A percentile compares a stretch with the other conserved stretches of the same genome.
These are phyloP conservation scores for Circinella umbellata DNA, from an alignment of 371 early-diverging fungal species.

Conservation along the genomic window DNA sequence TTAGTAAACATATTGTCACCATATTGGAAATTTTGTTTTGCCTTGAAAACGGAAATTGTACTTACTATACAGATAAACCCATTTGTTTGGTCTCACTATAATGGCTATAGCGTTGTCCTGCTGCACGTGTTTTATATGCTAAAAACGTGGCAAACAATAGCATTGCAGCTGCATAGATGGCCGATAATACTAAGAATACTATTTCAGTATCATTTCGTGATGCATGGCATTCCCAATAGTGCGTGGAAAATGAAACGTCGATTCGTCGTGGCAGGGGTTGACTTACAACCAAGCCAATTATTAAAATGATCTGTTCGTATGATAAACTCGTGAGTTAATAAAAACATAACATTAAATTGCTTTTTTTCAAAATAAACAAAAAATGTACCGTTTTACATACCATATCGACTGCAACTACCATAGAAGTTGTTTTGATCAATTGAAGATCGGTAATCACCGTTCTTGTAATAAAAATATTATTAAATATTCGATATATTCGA, in stretches of 20 bases:
- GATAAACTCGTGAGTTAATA: not conserved
- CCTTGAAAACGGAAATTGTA: slow-evolving; percentile 7
- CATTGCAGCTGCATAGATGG: slow-evolving; percentile 45
- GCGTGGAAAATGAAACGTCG: slow-evolving; percentile 40
- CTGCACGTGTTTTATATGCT: slow-evolving; percentile 63
- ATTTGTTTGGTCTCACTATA: slow-evolving; percentile 69
- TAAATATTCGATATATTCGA: slow-evolving; percentile 64
- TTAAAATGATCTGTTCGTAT: slow-evolving; percentile 44
- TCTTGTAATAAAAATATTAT: slow-evolving; percentile 64
- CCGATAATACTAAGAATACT: slow-evolving; percentile 35
- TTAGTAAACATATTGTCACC: too few species aligned
- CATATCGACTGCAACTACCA: slow-evolving; percentile 52
- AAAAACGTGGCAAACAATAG: slow-evolving; percentile 59
- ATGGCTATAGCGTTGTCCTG: slow-evolving; percentile 52
- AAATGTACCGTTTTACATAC: slow-evolving; percentile 26
- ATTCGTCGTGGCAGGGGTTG: slow-evolving; percentile 43
- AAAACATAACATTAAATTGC: too few species aligned
- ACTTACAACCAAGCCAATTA: slow-evolving; percentile 40
- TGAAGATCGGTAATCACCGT: slow-evolving; percentile 62
- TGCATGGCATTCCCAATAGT: slow-evolving; percentile 53
- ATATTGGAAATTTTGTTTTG: too few species aligned
- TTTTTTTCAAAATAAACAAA: too few species aligned
- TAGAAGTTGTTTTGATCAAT: slow-evolving; percentile 53
- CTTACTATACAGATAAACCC: slow-evolving; percentile 68
- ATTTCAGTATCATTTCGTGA: slow-evolving; percentile 16